Evolutionary conservation across 139 green algal genomes (phyloP).

Genomic region (Chlorella sp.): DNA sequence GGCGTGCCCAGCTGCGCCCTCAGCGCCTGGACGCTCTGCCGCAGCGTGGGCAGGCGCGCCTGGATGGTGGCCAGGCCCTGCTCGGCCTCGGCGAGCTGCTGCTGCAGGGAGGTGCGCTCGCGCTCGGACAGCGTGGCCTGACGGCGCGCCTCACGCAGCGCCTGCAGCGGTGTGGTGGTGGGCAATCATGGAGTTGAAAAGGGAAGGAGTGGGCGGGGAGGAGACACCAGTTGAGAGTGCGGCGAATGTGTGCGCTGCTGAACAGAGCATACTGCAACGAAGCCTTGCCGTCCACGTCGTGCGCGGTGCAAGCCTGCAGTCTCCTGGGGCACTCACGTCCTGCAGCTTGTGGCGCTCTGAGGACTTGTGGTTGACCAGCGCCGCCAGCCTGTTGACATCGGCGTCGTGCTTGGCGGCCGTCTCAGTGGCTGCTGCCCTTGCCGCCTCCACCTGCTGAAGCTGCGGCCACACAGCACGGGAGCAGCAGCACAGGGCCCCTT

Average conservation of each 20-base stretch:
- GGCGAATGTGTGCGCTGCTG: too few relatives aligned
- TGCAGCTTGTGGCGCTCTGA: background rate
- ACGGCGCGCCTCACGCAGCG: background rate
- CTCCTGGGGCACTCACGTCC: too few relatives aligned
- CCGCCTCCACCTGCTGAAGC: background rate
- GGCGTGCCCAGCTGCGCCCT: conserved; percentile 51
- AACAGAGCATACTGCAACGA: too few relatives aligned
- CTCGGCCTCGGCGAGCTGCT: background rate
- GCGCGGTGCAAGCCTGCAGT: too few relatives aligned
- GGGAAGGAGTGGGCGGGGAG: too few relatives aligned
- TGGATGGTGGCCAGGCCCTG: background rate
- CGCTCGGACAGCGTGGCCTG: background rate
- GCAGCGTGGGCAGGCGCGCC: background rate
- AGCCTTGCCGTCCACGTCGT: too few relatives aligned
- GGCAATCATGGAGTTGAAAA: too few relatives aligned
- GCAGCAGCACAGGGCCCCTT: too few relatives aligned
- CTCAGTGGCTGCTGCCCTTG: background rate
- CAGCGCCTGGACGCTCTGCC: background rate
- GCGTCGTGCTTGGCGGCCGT: background rate
- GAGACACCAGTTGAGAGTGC: too few relatives aligned
- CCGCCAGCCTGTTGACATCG: background rate
- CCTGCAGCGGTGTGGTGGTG: too few relatives aligned
- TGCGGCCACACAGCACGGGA: too few relatives aligned
- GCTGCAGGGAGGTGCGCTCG: background rate
- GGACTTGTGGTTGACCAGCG: background rate